phyloP scores from a whole-genome alignment of 2,329 filamentous ascomycete genomes.

The Alternaria sp. region DNA sequence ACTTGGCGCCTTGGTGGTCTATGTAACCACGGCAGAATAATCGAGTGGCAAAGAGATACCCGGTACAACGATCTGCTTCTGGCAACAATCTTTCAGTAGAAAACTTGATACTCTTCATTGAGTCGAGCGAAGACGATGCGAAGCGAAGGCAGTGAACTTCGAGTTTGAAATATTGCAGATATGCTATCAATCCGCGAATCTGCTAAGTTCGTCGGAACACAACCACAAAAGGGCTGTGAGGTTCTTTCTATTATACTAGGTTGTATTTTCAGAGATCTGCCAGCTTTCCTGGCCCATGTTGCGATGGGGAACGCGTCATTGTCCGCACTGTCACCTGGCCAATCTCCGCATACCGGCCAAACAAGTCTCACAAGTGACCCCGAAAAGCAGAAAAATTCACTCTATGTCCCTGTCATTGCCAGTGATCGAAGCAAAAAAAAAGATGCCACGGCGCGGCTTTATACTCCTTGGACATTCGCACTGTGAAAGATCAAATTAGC shows the following conservation, averaged over 20 bases:
- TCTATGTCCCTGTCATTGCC: neutral
- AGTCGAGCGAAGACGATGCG: neutral
- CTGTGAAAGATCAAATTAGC: neutral
- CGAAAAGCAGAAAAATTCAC: neutral
- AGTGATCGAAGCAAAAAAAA: slow-evolving; percentile 5
- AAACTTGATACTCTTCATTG: neutral
- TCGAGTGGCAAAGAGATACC: neutral
- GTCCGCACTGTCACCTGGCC: neutral
- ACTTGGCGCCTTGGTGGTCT: neutral
- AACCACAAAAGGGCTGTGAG: neutral
- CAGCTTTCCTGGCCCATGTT: neutral
- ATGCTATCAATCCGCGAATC: neutral
- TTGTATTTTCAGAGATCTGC: neutral
- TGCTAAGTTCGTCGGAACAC: neutral
- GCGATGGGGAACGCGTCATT: neutral
- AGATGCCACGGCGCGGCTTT: neutral
- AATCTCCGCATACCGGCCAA: neutral
- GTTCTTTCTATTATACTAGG: neutral
- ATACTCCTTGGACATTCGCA: neutral
- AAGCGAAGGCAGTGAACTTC: neutral
- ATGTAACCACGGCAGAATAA: neutral
- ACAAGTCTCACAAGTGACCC: neutral
- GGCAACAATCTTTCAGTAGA: neutral
- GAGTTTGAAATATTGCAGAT: neutral
- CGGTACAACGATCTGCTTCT: too few species aligned